A percentile compares a stretch with the other conserved stretches of the same genome.
Evolutionary conservation across 768 basidiomycete species (phyloP).

Genomic region (Podaxis mareebaensis): DNA sequence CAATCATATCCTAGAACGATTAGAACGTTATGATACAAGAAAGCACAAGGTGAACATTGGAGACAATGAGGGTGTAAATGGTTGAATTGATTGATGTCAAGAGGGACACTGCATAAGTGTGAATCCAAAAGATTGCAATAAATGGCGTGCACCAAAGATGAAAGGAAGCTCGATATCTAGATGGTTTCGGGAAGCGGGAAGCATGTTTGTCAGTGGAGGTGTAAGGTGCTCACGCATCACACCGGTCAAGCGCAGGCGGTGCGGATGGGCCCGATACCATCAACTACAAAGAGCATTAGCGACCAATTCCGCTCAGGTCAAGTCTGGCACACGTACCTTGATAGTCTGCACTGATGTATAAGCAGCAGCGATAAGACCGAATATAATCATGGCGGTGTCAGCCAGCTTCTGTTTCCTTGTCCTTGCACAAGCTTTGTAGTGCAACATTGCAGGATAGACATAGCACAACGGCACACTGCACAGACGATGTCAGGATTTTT

Average conservation of each 20-base stretch:
- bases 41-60: neutral
- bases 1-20: neutral
- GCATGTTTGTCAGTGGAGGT: too few species aligned
- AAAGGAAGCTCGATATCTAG: neutral
- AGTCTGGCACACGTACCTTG: constrained; percentile 42
- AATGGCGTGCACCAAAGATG: neutral
- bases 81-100: neutral
- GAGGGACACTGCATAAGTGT: neutral
- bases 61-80: neutral
- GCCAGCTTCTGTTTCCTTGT: constrained; percentile 63
- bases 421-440: constrained; percentile 82
- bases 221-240: neutral
- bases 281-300: constrained; percentile 29
- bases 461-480: constrained; percentile 91
- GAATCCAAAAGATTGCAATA: neutral
- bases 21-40: neutral
- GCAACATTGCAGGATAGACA: constrained; percentile 91
- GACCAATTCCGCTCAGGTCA: too few species aligned
- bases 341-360: constrained; percentile 86
- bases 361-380: constrained; percentile 68
- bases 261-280: constrained; percentile 58
- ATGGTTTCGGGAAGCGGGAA: neutral
- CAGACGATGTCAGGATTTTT: constrained; percentile 1
- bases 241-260: constrained; percentile 22
- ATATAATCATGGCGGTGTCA: constrained; percentile 74